These are phyloP conservation scores for Haplosporangium sp. DNA, from an alignment of 371 early-diverging fungal species.

Conservation along the genomic window DNA sequence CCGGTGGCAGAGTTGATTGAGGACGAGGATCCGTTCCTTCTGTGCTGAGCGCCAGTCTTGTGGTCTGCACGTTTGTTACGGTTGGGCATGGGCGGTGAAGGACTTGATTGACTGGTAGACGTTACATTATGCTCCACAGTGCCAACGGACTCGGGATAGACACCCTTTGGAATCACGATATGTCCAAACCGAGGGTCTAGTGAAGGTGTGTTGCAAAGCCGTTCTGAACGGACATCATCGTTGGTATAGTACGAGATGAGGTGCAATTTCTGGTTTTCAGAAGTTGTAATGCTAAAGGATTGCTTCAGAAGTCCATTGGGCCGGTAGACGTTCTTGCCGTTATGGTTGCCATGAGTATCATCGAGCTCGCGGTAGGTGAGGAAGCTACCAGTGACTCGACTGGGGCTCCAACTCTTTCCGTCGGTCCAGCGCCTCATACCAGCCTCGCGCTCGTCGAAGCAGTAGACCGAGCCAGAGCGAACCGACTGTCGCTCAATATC, in stretches of 20 bases:
- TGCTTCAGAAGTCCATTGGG: constrained; percentile 85
- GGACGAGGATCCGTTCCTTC: constrained; percentile 41
- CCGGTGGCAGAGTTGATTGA: constrained; percentile 26
- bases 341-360: constrained; percentile 59
- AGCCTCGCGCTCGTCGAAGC: constrained; percentile 89
- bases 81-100: constrained; percentile 57
- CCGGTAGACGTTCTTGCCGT: constrained; percentile 43
- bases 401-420: constrained; percentile 89
- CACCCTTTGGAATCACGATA: constrained; percentile 64
- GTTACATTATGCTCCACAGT: constrained; percentile 11
- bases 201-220: constrained; percentile 59
- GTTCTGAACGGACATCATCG: constrained; percentile 70
- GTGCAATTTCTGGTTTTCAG: constrained; percentile 82
- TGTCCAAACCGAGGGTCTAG: constrained; percentile 57
- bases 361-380: constrained; percentile 84
- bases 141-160: constrained; percentile 62
- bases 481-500: constrained; percentile 82
- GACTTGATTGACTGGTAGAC: constrained; percentile 31
- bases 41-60: constrained; percentile 24
- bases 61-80: constrained; percentile 49
- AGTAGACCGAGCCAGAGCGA: constrained; percentile 87
- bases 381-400: constrained; percentile 85
- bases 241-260: constrained; percentile 88
- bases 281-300: constrained; percentile 84
- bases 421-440: constrained; percentile 95